phyloP scores from a whole-genome alignment of 805 yeast species.

The Yamadazyma tumulicola region DNA sequence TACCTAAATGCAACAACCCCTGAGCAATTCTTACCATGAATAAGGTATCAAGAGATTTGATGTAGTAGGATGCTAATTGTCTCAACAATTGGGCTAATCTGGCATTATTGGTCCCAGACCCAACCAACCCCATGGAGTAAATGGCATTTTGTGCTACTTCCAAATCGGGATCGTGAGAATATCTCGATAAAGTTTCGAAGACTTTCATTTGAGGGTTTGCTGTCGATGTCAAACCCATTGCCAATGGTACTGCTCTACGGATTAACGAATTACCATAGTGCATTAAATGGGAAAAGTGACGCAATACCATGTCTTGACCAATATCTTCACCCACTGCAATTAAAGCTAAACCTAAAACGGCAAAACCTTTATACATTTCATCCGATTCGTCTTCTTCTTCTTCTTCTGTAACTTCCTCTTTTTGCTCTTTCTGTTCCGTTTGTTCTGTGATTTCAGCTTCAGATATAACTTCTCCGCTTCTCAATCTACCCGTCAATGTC shows the following conservation, averaged over 20 bases:
- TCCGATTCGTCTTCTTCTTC: slow-evolving; percentile 43
- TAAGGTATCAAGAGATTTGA: slow-evolving; percentile 83
- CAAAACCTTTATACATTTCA: slow-evolving; percentile 72
- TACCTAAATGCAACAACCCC: slow-evolving; percentile 92
- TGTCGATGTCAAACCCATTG: slow-evolving; percentile 93
- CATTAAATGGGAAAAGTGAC: slow-evolving; percentile 96
- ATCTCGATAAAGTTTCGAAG: slow-evolving; percentile 91
- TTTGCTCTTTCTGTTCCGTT: slow-evolving; percentile 18
- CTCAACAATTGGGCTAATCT: slow-evolving; percentile 93
- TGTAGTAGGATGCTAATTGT: slow-evolving; percentile 90
- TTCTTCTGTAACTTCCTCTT: slow-evolving; percentile 26
- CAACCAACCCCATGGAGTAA: slow-evolving; percentile 95
- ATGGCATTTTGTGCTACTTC: slow-evolving; percentile 94
- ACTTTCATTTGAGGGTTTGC: slow-evolving; percentile 97
- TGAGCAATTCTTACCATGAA: slow-evolving; percentile 94
- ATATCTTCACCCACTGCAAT: slow-evolving; percentile 97
- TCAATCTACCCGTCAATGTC: too few species aligned
- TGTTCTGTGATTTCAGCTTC: slow-evolving; percentile 21
- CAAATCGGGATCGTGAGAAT: slow-evolving; percentile 91
- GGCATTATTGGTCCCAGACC: slow-evolving; percentile 98
- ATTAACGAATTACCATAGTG: slow-evolving; percentile 93
- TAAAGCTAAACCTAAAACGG: slow-evolving; percentile 90
- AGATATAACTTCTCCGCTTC: not conserved
- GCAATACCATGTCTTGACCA: slow-evolving; percentile 95
- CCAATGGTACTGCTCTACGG: slow-evolving; percentile 92